Evolutionary conservation across 2,329 filamentous ascomycete genomes (phyloP).

Genomic region (Colletotrichum limetticola): DNA sequence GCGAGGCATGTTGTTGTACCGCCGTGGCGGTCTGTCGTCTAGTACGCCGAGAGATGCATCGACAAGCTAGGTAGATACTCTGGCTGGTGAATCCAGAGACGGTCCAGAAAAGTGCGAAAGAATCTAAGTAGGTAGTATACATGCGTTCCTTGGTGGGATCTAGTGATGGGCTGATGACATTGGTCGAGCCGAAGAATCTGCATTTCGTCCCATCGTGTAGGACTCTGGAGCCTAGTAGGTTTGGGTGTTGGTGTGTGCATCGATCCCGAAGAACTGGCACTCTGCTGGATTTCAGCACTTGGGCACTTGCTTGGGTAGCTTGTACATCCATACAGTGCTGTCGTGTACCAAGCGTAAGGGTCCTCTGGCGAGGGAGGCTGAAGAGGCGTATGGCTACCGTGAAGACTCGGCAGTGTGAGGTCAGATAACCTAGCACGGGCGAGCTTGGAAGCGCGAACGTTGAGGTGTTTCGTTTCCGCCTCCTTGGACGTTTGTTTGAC

Average conservation of each 20-base stretch:
- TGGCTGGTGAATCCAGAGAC: conserved; percentile 6
- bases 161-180: background rate
- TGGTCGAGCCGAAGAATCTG: conserved; percentile 27
- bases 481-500: background rate
- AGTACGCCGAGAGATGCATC: conserved; percentile 26
- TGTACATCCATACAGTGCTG: background rate
- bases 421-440: background rate
- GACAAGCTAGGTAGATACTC: conserved; percentile 11
- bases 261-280: conserved; percentile 3
- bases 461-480: conserved; percentile 6
- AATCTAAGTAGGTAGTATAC: background rate
- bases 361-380: background rate
- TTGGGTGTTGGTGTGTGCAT: background rate
- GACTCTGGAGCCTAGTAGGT: background rate
- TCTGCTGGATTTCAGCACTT: background rate
- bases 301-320: background rate
- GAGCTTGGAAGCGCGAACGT: background rate
- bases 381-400: background rate
- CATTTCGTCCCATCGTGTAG: conserved; percentile 24
- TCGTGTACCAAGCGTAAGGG: background rate
- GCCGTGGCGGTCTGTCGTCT: conserved; percentile 22
- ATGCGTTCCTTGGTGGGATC: background rate
- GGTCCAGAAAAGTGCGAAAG: background rate
- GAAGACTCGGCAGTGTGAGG: background rate
- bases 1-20: conserved; percentile 23